Evolutionary conservation across 345 rosid species (phyloP), one percentile per base, ranked within the genome.

Genomic region (Hibiscus tridactylites): DNA sequence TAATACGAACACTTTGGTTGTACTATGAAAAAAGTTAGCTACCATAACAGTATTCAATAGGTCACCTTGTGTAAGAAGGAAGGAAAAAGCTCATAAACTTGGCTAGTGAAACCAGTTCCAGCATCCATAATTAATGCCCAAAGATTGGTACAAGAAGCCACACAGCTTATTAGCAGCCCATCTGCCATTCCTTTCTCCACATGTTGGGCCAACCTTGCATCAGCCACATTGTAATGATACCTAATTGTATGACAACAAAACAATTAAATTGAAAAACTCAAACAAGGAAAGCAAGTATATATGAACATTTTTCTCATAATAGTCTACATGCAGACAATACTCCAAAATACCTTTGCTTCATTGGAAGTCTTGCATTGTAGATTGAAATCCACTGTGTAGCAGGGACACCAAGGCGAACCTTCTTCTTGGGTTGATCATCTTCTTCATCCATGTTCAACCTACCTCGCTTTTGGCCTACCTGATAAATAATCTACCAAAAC

Each of bases 171-270:
- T 44, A 81, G 82, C 78, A 96, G 85, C 68, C 97, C 99, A 86
- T 92, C 99, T n/a, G 90, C 89, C 37, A 81, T 83, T 79, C 99
- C 99, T 82, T 91, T 92, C 73, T 96, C 96, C 61, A 92, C 87
- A 81, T 92, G 99, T 75, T 92, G 97, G 37, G 88, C 79, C 82
- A 96, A 85, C 78, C 99, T 92, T 73, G 80, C 84, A 83, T 92
- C 98, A 42, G 97, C 91, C 52, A 96, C 98, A 80, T 96, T 96
- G 70, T 95, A 95, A 81, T 95, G 99, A 78, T 92, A 95, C 94
- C 99, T 95, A 73, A 35, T 73, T 47, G 50, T 56, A 79, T 37
- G 70, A 74, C 24, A 70, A 75, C 62, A 26, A 42, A 75, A 63
- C 72, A 70, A 63, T 49, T 66, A 54, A 61, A 65, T 53, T 49